Base-by-base conservation (phyloP, 805 yeast genomes). In the Yarrowia keelungensis region DNA sequence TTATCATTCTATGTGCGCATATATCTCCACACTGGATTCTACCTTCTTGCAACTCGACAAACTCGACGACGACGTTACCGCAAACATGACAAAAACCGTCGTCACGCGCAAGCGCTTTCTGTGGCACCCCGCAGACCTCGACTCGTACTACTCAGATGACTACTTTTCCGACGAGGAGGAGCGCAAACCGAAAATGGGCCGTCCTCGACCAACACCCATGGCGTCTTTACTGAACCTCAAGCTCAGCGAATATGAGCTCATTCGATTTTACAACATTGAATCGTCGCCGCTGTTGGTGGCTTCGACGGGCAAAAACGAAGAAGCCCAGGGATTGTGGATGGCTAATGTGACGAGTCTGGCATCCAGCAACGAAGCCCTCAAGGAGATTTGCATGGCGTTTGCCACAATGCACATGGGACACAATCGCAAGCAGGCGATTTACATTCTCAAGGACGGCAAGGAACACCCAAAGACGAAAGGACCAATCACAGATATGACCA, bases 341-440 rank as follows among this genome's bases (percentile, higher is more conserved):
- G 45, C 61, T 2, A 54, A 54, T 16, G 61, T 41, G 22, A 22
- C 45, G 14, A 39, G 15, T 14, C 45, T 54, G 43, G 36, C 46
- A 4, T 8, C 45, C 45, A 54, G 46, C 8, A 54, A 54, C 14
- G 22, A 22, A 9, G 46, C 61, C 1, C 46, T 54, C 8, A 54
- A 54, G 61, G 46, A 54, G 14, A 54, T 54, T 14, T 54, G 61
- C 15, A 39, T 54, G 61, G 61, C 36, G 14, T 54, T 54, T 41
- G 61, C 61, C 8, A 15, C 61, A 16, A 54, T 54, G 61, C 61
- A 54, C n/a, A 19, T 54, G 46, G 61, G 61, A 9, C 46, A 54
- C 46, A 54, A 54, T 10, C 61, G 61, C 16, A 54, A 54, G 14
- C 22, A n/a, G 12, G 36, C 61, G 9, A 54, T 2, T 8, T 59